Percentiles rank a stretch among this genome's conserved stretches.
Conservation (phyloP, 768 basidiomycete genomes). For the Podaxis sp. region DNA sequence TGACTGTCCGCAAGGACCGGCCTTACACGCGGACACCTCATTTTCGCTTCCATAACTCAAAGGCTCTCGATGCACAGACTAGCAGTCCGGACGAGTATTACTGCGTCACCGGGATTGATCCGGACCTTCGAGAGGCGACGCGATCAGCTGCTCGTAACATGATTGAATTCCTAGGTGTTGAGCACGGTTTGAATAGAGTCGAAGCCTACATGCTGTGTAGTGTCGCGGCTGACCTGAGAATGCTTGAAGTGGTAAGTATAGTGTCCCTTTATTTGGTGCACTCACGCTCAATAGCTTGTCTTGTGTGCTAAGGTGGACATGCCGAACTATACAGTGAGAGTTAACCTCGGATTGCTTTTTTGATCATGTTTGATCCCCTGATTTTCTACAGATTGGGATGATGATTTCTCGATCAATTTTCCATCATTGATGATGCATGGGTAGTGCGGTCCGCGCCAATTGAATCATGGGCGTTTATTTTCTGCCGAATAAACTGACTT, state of each 20-base stretch:
- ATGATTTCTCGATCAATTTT: conserved; percentile 51
- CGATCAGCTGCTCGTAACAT: conserved; percentile 57
- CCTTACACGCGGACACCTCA: conserved; percentile 61
- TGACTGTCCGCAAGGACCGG: conserved; percentile 57
- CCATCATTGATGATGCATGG: conserved; percentile 15
- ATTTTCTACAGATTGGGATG: conserved; percentile 46
- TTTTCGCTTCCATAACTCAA: conserved; percentile 38
- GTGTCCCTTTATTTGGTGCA: conserved; percentile 9
- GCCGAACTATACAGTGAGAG: conserved; percentile 63
- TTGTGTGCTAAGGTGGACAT: conserved; percentile 49
- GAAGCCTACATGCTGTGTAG: conserved; percentile 34
- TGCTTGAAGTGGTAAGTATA: conserved; percentile 59
- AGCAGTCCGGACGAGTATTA: conserved; percentile 42
- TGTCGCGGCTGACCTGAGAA: conserved; percentile 54
- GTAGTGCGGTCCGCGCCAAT: neutral
- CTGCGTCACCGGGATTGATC: conserved; percentile 56
- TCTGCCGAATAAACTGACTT: neutral
- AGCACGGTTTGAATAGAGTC: conserved; percentile 19
- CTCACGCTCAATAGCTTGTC: neutral
- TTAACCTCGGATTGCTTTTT: conserved; percentile 5
- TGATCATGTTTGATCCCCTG: neutral
- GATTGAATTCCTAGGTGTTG: conserved; percentile 49
- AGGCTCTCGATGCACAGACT: conserved; percentile 16
- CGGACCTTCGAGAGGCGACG: conserved; percentile 56
- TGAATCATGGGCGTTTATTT: neutral